Conservation (phyloP, 208 protist genomes). For the Trypanosomatidae sp. region DNA sequence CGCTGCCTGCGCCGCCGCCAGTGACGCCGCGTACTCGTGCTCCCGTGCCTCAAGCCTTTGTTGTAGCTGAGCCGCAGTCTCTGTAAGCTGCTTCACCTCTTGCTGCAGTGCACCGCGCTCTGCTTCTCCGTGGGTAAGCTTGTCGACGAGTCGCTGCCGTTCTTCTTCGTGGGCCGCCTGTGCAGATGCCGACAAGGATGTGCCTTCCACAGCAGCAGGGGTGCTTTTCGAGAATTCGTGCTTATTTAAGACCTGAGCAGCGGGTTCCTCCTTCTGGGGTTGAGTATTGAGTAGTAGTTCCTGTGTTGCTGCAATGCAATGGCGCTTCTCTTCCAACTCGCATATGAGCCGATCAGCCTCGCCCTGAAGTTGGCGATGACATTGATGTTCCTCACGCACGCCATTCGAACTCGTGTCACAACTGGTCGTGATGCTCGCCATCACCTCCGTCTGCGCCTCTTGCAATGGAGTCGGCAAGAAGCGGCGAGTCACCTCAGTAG, state of each 20-base stretch:
- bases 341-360: not conserved
- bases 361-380: not conserved
- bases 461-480: conserved; percentile 11
- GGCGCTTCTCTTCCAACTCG: not conserved
- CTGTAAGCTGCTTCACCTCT: conserved; percentile 11
- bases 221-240: conserved; percentile 9
- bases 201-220: conserved; percentile 33
- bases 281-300: not conserved
- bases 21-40: conserved; percentile 3
- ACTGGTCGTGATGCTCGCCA: not conserved
- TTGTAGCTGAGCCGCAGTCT: not conserved
- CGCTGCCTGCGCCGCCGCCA: not conserved
- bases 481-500: conserved; percentile 1
- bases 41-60: not conserved
- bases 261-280: conserved; percentile 33
- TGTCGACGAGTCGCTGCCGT: not conserved
- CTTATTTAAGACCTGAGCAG: conserved; percentile 44
- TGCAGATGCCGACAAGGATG: conserved; percentile 15
- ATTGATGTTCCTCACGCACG: not conserved
- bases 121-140: not conserved
- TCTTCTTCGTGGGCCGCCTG: not conserved
- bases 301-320: not conserved
- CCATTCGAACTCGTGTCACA: not conserved
- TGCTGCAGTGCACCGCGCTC: not conserved
- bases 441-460: conserved; percentile 10